phyloP scores from a whole-genome alignment of 148 eudicot genomes.

The Fagopyrum homotropicum region DNA sequence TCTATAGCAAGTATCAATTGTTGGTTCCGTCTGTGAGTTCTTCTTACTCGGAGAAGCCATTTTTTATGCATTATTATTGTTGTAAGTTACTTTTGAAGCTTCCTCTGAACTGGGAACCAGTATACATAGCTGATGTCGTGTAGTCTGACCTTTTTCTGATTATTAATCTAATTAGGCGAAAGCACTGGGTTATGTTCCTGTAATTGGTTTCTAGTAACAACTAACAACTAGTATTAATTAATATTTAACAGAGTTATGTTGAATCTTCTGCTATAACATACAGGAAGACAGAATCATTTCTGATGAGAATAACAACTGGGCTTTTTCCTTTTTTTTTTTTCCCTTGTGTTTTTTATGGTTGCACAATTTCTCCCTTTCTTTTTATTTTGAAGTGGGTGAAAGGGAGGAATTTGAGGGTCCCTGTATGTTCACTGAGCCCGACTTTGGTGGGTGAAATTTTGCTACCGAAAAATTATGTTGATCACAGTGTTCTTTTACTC shows the following conservation, averaged over 20 bases:
- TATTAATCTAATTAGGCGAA: not conserved
- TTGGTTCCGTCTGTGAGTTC: conserved; percentile 75
- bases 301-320: not conserved
- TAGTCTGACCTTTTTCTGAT: not conserved
- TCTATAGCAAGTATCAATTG: conserved; percentile 68
- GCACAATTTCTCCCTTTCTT: not conserved
- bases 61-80: conserved; percentile 24
- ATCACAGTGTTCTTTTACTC: not conserved
- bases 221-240: not conserved
- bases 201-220: not conserved
- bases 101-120: conserved; percentile 4
- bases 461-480: not conserved
- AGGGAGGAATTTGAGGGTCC: not conserved
- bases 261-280: not conserved
- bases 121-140: not conserved
- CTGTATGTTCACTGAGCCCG: not conserved
- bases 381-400: not conserved
- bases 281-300: not conserved
- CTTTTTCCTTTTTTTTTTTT: not conserved
- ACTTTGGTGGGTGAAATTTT: not conserved
- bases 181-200: not conserved
- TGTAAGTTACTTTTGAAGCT: conserved; percentile 15
- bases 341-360: not conserved
- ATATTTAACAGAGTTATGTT: not conserved
- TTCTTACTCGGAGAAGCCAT: conserved; percentile 56